Base-by-base conservation (phyloP, 2,329 filamentous ascomycete genomes). In the Paraphaeosphaeria minitans region DNA sequence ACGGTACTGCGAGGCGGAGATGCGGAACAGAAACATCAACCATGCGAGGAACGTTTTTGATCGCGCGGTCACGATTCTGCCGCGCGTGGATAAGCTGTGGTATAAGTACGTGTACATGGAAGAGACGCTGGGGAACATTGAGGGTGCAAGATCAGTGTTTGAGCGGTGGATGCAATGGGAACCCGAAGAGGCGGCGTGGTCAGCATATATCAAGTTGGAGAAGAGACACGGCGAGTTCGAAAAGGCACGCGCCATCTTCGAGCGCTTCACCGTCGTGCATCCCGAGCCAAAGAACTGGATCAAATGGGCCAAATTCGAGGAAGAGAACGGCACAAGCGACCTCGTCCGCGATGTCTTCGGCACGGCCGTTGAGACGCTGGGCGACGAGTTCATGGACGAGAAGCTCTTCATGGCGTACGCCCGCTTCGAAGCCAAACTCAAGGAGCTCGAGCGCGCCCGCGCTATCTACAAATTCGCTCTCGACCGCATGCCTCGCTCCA, bases 21-120 rank as follows among this genome's bases (percentile, higher is more conserved):
- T 99, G 90, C 96, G 96, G 79, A 66, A 65, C 27, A 65, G 73
- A 45, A 75, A 76, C 46, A 97, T 99, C 82, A 97, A 97, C 76
- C 94, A 98, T 83, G 93, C 95, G 35, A 85, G 95, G 58, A 99
- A 99, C 75, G 79, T 99, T 53, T 86, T 99, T 53, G 95, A 99
- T 76, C 89, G 95, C 56, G 93, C 95, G n/a, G 92, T 98, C 54
- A 93, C 93, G 0, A 91, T 96, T 56, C 82, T 97, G 41, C 95
- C 95, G 5, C 84, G 95, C 57, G 87, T 98, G 42, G 93, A 98
- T 76, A 98, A 98, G 83, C 81, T 99, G 35, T 99, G 95, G 95
- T 99, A 97, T 82, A 98, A 98, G 77, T 99, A 97, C 82, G 92
- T 96, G 27, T 97, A 96, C 76, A 96, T 97, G 90, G 94, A 98